Base-by-base conservation (phyloP, 164 flowering plant species). In the Euptelea pleiosperma region DNA sequence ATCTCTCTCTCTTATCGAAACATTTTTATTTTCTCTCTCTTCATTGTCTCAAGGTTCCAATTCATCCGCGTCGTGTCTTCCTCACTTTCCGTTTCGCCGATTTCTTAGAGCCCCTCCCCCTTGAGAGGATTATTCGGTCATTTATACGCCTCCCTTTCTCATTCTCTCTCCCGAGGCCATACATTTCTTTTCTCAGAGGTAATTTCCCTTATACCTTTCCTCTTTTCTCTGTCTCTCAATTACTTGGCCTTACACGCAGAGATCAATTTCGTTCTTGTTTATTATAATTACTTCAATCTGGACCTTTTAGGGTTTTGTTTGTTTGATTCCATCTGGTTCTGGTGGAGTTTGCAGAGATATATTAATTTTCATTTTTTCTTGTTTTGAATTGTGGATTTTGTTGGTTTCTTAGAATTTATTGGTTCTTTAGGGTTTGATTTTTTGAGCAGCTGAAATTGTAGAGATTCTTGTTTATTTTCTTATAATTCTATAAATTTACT, bases 41-140 rank as follows among this genome's bases (percentile, higher is more conserved):
- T n/a, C n/a, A n/a, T n/a, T n/a, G n/a, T n/a, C n/a, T n/a, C n/a
- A n/a, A n/a, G n/a, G n/a, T n/a, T n/a, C n/a, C n/a, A n/a, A n/a
- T n/a, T n/a, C n/a, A n/a, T 14, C 10, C 41, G 31, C 34, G 47
- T 36, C 55, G 55, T 46, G 47, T 24, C 48, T 28, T 19, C 64
- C 64, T 50, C 55, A 19, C 8, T 49, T 25, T 60, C 33, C 45
- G n/a, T 18, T 28, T n/a, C n/a, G n/a, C n/a, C 22, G 21, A 1
- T 25, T 14, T 48, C 33, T 25, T 28, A 46, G 51, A 14, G 55
- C n/a, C 39, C 1, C 10, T 15, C 24, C 21, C 3, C 14, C 29
- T 8, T 25, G 19, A 44, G 62, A 41, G 57, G 44, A 60, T 47
- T 54, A 48, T 45, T 52, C 61, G 55, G 57, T 60, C 57, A 49